phyloP scores from a whole-genome alignment of 768 basidiomycete genomes.

The Psilocybe cubensis region DNA sequence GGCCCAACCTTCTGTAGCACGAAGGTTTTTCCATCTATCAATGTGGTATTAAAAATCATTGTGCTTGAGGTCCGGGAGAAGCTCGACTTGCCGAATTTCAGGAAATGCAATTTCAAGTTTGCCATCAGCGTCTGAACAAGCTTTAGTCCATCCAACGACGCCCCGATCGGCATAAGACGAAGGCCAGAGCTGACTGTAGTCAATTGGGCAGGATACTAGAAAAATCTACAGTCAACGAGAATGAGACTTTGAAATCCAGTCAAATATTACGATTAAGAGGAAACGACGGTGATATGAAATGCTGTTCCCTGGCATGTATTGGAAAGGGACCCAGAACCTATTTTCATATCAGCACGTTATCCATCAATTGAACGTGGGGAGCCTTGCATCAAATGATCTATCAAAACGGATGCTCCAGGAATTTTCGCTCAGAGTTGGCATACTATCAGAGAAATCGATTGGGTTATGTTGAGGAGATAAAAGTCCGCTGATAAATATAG shows the following conservation, averaged over 20 bases:
- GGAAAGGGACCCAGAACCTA: conserved; percentile 86
- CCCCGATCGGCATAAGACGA: conserved; percentile 74
- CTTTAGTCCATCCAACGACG: conserved; percentile 58
- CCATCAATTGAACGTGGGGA: conserved; percentile 5
- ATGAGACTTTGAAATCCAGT: neutral
- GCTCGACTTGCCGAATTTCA: conserved; percentile 49
- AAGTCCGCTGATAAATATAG: neutral
- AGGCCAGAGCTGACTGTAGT: conserved; percentile 55
- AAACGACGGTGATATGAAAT: conserved; percentile 78
- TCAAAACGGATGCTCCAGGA: conserved; percentile 12
- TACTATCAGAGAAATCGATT: neutral
- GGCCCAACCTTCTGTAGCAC: conserved; percentile 85
- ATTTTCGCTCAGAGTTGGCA: neutral
- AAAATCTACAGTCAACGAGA: conserved; percentile 11
- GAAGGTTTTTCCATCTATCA: conserved; percentile 78
- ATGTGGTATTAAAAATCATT: neutral
- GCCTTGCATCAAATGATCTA: conserved; percentile 42
- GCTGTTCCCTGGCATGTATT: conserved; percentile 82
- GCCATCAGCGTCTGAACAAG: conserved; percentile 44
- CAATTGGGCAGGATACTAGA: conserved; percentile 54
- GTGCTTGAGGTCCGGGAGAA: neutral
- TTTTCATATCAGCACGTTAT: neutral
- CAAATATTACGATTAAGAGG: conserved; percentile 61
- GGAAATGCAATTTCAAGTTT: conserved; percentile 67
- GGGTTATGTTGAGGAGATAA: neutral